A percentile compares a stretch with the other conserved stretches of the same genome.
Evolutionary conservation across 768 basidiomycete genomes (phyloP).

Genomic region (Macrolepiota dolichaula): DNA sequence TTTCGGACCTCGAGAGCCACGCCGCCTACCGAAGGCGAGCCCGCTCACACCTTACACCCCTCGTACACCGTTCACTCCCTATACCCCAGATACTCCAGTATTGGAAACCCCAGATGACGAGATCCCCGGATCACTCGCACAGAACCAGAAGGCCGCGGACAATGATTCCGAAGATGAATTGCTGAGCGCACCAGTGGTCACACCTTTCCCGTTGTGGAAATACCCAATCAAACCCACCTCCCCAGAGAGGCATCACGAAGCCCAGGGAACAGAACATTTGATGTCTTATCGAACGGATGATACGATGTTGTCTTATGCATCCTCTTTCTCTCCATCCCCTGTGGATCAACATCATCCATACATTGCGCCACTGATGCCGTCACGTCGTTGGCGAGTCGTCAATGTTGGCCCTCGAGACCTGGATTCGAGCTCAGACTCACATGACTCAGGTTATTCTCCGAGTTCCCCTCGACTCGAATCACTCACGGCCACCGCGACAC

Average conservation of each 20-base stretch:
- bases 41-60: slow-evolving; percentile 6
- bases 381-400: not conserved
- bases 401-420: not conserved
- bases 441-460: not conserved
- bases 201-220: slow-evolving; percentile 12
- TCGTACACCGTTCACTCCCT: slow-evolving; percentile 6
- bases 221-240: not conserved
- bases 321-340: not conserved
- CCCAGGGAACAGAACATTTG: not conserved
- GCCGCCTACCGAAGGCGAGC: not conserved
- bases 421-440: not conserved
- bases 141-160: not conserved
- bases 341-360: not conserved
- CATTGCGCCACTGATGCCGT: not conserved
- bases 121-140: not conserved
- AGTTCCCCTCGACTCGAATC: not conserved
- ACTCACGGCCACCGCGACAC: too few relatives aligned
- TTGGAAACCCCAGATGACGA: slow-evolving; percentile 8
- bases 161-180: slow-evolving; percentile 1
- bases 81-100: slow-evolving; percentile 8
- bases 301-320: not conserved
- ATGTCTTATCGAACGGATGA: not conserved
- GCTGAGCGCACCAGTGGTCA: not conserved
- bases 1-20: slow-evolving; percentile 10
- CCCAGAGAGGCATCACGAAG: not conserved